Conservation (phyloP, 768 basidiomycete genomes). For the Brasilioporus rufonigricans region DNA sequence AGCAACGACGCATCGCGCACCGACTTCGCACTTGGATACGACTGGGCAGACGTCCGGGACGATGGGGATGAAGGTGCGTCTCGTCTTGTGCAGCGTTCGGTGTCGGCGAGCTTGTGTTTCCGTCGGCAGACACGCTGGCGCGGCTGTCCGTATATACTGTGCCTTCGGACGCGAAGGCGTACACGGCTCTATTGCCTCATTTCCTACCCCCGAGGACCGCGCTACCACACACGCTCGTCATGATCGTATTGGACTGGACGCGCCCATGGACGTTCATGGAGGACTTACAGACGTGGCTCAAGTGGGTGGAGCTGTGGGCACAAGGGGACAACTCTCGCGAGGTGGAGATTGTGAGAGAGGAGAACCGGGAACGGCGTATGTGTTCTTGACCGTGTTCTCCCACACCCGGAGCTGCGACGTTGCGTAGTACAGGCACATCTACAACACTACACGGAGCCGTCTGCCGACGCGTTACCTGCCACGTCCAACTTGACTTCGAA, state of each 20-base stretch:
- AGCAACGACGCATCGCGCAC: slow-evolving; percentile 55
- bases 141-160: slow-evolving; percentile 91
- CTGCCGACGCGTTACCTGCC: slow-evolving; percentile 59
- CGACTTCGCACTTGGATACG: slow-evolving; percentile 89
- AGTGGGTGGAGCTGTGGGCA: slow-evolving; percentile 82
- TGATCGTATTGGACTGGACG: slow-evolving; percentile 95
- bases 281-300: slow-evolving; percentile 81
- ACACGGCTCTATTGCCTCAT: slow-evolving; percentile 70
- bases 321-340: slow-evolving; percentile 67
- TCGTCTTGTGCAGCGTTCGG: neutral
- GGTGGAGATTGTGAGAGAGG: slow-evolving; percentile 71
- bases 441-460: slow-evolving; percentile 88
- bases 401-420: neutral
- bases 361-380: slow-evolving; percentile 81
- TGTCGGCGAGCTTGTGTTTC: neutral
- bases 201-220: slow-evolving; percentile 71
- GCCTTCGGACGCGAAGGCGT: slow-evolving; percentile 71
- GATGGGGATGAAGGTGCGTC: slow-evolving; percentile 89
- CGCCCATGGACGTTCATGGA: slow-evolving; percentile 88
- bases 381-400: slow-evolving; percentile 7
- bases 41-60: slow-evolving; percentile 87
- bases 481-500: slow-evolving; percentile 56
- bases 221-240: slow-evolving; percentile 68
- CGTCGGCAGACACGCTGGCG: slow-evolving; percentile 71
- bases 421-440: slow-evolving; percentile 77